Percentiles rank a stretch among this genome's conserved stretches.
These are phyloP conservation scores for Pyricularia pennisetigena DNA, from an alignment of 2,329 filamentous ascomycete genomes.

Conservation along the genomic window DNA sequence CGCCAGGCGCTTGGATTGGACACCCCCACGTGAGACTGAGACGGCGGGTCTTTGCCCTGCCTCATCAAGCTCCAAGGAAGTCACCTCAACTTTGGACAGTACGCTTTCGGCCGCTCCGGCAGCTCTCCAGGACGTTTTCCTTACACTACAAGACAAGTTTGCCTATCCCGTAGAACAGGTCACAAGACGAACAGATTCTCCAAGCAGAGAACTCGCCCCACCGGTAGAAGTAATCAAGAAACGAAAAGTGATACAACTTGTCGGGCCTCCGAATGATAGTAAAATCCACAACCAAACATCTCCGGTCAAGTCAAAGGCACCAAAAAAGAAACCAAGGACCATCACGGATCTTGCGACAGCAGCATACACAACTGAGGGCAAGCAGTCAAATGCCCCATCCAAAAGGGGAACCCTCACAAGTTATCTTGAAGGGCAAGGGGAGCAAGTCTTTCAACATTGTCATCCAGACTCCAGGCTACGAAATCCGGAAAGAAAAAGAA, in stretches of 20 bases:
- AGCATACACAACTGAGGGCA: slow-evolving; percentile 42
- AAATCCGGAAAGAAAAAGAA: slow-evolving; percentile 25
- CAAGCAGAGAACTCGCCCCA: not conserved
- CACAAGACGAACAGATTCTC: slow-evolving; percentile 12
- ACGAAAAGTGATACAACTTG: slow-evolving; percentile 44
- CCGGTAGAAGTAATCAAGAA: slow-evolving; percentile 32
- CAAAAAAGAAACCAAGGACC: slow-evolving; percentile 63
- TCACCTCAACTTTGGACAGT: slow-evolving; percentile 10
- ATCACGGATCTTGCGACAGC: slow-evolving; percentile 72
- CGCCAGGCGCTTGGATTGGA: slow-evolving; percentile 54
- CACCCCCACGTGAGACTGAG: slow-evolving; percentile 37
- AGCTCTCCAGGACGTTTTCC: slow-evolving; percentile 25
- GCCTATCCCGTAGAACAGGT: slow-evolving; percentile 25
- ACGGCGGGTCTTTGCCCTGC: slow-evolving; percentile 15
- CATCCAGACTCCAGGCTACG: slow-evolving; percentile 18
- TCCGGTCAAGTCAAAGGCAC: slow-evolving; percentile 37
- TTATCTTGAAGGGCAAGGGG: slow-evolving; percentile 29
- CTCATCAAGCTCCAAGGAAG: slow-evolving; percentile 21
- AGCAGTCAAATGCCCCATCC: slow-evolving; percentile 17
- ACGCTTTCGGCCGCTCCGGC: slow-evolving; percentile 16
- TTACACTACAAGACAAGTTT: slow-evolving; percentile 26
- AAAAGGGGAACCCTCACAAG: slow-evolving; percentile 30
- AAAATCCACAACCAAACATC: slow-evolving; percentile 17
- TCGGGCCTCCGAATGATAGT: slow-evolving; percentile 24
- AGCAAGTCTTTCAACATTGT: slow-evolving; percentile 20